Conservation (phyloP, 192 early-diverging fungal species). For the Entomortierella beljakovae region DNA sequence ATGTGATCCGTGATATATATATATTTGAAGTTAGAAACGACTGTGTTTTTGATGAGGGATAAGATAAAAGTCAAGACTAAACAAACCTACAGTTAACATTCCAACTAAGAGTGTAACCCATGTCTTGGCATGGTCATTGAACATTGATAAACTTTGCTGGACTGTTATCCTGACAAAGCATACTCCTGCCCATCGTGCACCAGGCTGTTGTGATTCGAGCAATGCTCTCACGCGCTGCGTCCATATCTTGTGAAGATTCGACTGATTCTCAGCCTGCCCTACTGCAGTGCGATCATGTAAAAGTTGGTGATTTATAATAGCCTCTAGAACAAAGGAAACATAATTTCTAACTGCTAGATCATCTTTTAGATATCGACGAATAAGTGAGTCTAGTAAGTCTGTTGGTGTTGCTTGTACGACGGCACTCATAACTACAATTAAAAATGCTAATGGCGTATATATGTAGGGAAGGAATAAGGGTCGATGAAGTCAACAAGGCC, state of each 20-base stretch:
- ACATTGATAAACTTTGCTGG: slow-evolving; percentile 57
- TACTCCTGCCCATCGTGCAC: slow-evolving; percentile 63
- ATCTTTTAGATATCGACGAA: slow-evolving; percentile 51
- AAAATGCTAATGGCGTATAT: neutral
- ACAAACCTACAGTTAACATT: slow-evolving; percentile 58
- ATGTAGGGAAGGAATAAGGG: neutral
- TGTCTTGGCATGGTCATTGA: slow-evolving; percentile 51
- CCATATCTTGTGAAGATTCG: slow-evolving; percentile 62
- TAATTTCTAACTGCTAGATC: slow-evolving; percentile 49
- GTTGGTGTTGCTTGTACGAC: slow-evolving; percentile 39
- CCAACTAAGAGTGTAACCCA: slow-evolving; percentile 61
- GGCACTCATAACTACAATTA: slow-evolving; percentile 3
- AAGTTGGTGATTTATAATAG: slow-evolving; percentile 54
- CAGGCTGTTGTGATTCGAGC: slow-evolving; percentile 61
- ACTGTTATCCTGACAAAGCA: slow-evolving; percentile 60
- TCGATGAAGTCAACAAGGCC: neutral
- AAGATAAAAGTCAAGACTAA: too few relatives aligned
- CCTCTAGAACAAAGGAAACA: slow-evolving; percentile 64
- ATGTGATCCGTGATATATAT: too few relatives aligned
- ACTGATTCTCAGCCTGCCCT: slow-evolving; percentile 12
- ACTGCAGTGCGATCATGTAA: slow-evolving; percentile 35
- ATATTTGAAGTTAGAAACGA: too few relatives aligned
- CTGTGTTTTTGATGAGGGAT: too few relatives aligned
- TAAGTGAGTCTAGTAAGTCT: slow-evolving; percentile 53
- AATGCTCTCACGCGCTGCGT: slow-evolving; percentile 62